Evolutionary conservation across 305 asterid genomes (phyloP).

Genomic region (Vinca major): DNA sequence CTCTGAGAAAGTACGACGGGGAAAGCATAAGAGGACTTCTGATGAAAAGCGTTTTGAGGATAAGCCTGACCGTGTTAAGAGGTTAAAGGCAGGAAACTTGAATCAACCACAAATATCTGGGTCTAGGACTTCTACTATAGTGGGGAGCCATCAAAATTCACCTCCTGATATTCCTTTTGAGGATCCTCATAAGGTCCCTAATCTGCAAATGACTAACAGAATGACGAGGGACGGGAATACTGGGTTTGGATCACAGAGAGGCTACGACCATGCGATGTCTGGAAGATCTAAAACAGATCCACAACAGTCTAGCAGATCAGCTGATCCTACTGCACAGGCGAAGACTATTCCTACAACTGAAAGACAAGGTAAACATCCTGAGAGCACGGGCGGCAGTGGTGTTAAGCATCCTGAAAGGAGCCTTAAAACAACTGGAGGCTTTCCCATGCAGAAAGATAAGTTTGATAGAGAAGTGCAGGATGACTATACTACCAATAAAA

Average conservation of each 20-base stretch:
- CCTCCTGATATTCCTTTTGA: slow-evolving; percentile 48
- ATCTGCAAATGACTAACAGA: slow-evolving; percentile 30
- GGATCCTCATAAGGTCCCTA: slow-evolving; percentile 25
- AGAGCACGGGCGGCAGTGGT: slow-evolving; percentile 30
- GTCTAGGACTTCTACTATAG: slow-evolving; percentile 36
- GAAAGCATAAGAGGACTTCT: slow-evolving; percentile 45
- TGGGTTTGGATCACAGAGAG: slow-evolving; percentile 39
- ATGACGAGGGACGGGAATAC: slow-evolving; percentile 27
- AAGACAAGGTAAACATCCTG: slow-evolving; percentile 42
- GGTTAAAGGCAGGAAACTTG: slow-evolving; percentile 40
- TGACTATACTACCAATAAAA: slow-evolving; percentile 26
- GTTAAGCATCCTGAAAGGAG: slow-evolving; percentile 44
- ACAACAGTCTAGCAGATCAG: slow-evolving; percentile 38
- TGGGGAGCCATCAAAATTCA: slow-evolving; percentile 42
- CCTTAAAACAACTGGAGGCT: slow-evolving; percentile 37
- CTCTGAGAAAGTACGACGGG: slow-evolving; percentile 32
- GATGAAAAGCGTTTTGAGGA: slow-evolving; percentile 44
- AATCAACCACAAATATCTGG: slow-evolving; percentile 38
- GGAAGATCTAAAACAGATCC: slow-evolving; percentile 38
- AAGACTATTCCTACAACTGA: slow-evolving; percentile 38
- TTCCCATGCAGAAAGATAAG: slow-evolving; percentile 35
- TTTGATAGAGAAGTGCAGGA: slow-evolving; percentile 28
- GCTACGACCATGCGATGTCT: slow-evolving; percentile 30
- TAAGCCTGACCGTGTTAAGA: slow-evolving; percentile 38
- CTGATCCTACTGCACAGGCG: slow-evolving; percentile 33